A percentile compares a stretch with the other conserved stretches of the same genome.
phyloP scores from a whole-genome alignment of 352 stramenopile genomes.

The Phytophthora macrochlamydospora region DNA sequence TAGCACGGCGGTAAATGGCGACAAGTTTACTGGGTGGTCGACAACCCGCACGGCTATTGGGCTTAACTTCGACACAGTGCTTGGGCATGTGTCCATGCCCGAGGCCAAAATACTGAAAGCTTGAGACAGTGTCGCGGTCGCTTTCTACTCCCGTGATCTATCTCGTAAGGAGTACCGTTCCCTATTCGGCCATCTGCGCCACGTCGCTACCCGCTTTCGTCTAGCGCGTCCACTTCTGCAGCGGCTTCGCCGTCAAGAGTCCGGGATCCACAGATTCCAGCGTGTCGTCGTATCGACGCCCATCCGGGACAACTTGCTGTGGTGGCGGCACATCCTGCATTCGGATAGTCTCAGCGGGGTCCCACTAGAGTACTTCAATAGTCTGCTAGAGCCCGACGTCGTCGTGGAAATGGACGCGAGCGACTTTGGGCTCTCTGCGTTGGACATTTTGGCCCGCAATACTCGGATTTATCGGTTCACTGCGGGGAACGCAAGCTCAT shows the following conservation, averaged over 20 bases:
- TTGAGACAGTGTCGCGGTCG: background rate
- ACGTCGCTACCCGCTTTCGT: constrained; percentile 14
- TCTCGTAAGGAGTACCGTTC: background rate
- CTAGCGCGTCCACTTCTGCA: constrained; percentile 4
- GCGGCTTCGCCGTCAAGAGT: background rate
- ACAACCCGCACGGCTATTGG: background rate
- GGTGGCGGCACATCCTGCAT: constrained; percentile 21
- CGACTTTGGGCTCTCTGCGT: constrained; percentile 8
- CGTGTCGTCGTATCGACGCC: background rate
- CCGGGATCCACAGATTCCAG: background rate
- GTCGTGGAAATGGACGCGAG: constrained; percentile 10
- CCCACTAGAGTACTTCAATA: constrained; percentile 2
- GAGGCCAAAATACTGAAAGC: background rate
- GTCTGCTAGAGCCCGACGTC: constrained; percentile 2
- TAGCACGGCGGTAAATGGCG: constrained; percentile 1
- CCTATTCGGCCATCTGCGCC: constrained; percentile 9
- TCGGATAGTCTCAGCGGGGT: constrained; percentile 5
- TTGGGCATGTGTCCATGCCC: background rate
- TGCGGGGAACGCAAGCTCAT: background rate
- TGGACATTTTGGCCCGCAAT: background rate
- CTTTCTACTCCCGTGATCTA: background rate
- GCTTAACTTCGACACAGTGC: constrained; percentile 2
- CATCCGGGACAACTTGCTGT: constrained; percentile 4
- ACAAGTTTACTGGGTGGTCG: constrained; percentile 14
- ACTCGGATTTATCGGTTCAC: background rate